A percentile compares a stretch with the other conserved stretches of the same genome.
Conservation (phyloP, 192 early-diverging fungal genomes). For the Obelidium mucronatum region DNA sequence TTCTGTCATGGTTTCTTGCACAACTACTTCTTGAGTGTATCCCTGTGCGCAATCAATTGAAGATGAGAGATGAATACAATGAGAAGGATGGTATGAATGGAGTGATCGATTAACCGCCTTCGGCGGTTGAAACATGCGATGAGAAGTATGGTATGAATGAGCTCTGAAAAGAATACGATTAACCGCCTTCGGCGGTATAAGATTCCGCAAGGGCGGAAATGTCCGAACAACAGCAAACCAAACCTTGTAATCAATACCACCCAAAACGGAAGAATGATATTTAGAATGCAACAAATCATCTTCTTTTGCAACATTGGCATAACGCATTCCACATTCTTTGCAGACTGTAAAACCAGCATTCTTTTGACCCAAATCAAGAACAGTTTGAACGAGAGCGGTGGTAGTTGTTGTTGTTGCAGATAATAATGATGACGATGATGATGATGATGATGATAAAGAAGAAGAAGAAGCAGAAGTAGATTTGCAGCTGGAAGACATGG, state of each 20-base stretch:
- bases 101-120: too few species aligned
- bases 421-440: not conserved
- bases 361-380: conserved; percentile 37
- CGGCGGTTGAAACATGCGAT: too few species aligned
- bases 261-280: conserved; percentile 38
- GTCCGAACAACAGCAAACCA: not conserved
- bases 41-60: conserved; percentile 6
- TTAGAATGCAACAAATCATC: conserved; percentile 22
- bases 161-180: too few species aligned
- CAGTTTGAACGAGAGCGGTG: conserved; percentile 5
- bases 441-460: too few species aligned
- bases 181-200: too few species aligned
- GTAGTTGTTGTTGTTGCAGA: not conserved
- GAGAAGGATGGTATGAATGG: too few species aligned
- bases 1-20: conserved; percentile 17
- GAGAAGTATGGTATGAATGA: too few species aligned
- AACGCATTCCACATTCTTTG: conserved; percentile 38
- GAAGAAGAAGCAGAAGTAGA: too few species aligned
- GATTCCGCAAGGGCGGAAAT: not conserved
- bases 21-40: conserved; percentile 26
- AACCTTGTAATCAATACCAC: conserved; percentile 41
- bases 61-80: too few species aligned
- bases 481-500: too few species aligned
- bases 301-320: conserved; percentile 27
- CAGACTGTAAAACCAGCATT: conserved; percentile 15